Evolutionary conservation across 2,329 filamentous ascomycete species (phyloP).

Genomic region (Aspergillus fumigatus): DNA sequence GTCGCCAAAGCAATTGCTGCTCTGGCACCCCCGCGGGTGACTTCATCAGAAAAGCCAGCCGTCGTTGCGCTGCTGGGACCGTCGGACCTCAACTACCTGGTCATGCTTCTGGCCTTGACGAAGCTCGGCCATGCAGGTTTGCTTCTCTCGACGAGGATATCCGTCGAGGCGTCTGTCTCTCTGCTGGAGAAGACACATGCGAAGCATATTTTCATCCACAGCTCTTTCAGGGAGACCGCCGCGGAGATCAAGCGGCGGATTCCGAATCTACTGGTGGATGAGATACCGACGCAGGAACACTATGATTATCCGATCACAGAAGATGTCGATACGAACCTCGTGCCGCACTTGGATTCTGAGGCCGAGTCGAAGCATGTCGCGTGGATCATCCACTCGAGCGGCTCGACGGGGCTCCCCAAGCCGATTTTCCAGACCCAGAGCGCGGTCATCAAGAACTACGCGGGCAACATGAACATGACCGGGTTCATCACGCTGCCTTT

Average conservation of each 20-base stretch:
- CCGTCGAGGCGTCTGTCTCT: conserved; percentile 47
- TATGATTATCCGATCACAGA: conserved; percentile 17
- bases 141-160: conserved; percentile 52
- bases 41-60: conserved; percentile 23
- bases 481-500: conserved; percentile 55
- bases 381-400: conserved; percentile 49
- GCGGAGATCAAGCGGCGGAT: conserved; percentile 18
- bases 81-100: conserved; percentile 53
- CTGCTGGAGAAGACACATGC: conserved; percentile 44
- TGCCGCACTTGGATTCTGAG: conserved; percentile 20
- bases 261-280: conserved; percentile 22
- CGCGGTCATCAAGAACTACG: conserved; percentile 47
- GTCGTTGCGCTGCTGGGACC: conserved; percentile 50
- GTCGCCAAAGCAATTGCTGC: conserved; percentile 28
- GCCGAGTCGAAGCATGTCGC: conserved; percentile 31
- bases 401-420: conserved; percentile 60
- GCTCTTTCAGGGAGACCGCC: conserved; percentile 20
- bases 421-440: conserved; percentile 57
- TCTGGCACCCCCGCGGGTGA: conserved; percentile 19
- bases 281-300: conserved; percentile 18
- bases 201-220: conserved; percentile 28
- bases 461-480: conserved; percentile 42
- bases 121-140: conserved; percentile 53
- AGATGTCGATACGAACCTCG: conserved; percentile 18
- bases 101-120: conserved; percentile 51